Base-by-base conservation (phyloP, 1,139 yeast species). In the Meyerozyma sp. region DNA sequence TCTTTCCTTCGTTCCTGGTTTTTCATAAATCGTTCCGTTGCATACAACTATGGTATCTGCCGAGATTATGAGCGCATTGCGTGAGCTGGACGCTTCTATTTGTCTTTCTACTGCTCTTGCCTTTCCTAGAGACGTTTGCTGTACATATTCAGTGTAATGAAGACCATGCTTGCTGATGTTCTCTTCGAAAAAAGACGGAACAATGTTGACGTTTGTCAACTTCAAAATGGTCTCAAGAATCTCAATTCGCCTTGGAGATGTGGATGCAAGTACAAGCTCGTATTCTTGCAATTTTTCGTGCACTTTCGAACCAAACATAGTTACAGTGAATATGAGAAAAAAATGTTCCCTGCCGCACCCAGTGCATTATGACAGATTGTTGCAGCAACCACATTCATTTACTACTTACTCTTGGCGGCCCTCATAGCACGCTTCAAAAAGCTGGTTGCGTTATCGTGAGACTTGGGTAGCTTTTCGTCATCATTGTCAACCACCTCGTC, bases 41-140 rank as follows among this genome's bases (percentile, higher is more conserved):
- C 79, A 69, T 21, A 81, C 79, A n/a, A 91, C 79, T 8, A 93
- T 76, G 0, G 97, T 89, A 57, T 94, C 98, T n/a, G 96, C 93
- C 1, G 95, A 81, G 30, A 8, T 45, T 44, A 8, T 46, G 23
- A 16, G 13, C 20, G 43, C n/a, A 45, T 32, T n/a, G 49, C 43
- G 18, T 39, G 42, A 11, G 55, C 45, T 28, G 51, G 29, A 54
- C 44, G 34, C 9, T 8, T 30, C 16, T 11, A 77, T 61, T 32
- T 72, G 66, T 5, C 66, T 58, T 51, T 82, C 67, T 0, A 88
- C 87, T n/a, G 79, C 78, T 8, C 53, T 51, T 1, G 62, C 63
- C 43, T 93, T 93, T 27, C 75, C 78, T 14, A 65, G 61, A 1
- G 96, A 85, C 0, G 98, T 93, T 38, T 75, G 73, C 30, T 62